Conservation (phyloP, 2,329 filamentous ascomycete species). For the Pestalotiopsis sp. region DNA sequence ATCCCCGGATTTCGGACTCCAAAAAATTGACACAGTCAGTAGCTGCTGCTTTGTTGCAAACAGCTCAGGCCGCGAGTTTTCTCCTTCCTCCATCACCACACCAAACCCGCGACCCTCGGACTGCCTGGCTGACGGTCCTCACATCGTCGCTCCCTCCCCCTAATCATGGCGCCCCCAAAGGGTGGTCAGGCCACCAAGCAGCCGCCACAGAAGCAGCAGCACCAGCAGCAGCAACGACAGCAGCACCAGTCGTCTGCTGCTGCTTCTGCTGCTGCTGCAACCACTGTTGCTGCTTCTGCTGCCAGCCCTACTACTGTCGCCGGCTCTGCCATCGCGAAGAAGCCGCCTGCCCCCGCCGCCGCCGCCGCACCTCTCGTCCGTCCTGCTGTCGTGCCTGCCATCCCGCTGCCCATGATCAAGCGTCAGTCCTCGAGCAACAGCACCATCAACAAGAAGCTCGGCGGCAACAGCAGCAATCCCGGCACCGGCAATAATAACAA, state of each 20-base stretch:
- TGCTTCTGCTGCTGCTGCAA: conserved; percentile 18
- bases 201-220: conserved; percentile 12
- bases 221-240: conserved; percentile 19
- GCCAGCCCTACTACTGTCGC: conserved; percentile 11
- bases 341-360: conserved; percentile 14
- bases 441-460: background rate
- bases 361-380: conserved; percentile 19
- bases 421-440: conserved; percentile 22
- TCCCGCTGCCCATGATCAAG: conserved; percentile 32
- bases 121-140: background rate
- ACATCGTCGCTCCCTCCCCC: background rate
- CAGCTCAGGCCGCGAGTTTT: background rate
- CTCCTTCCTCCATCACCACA: background rate
- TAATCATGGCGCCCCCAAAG: conserved; percentile 31
- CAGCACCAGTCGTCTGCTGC: background rate
- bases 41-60: conserved; percentile 1
- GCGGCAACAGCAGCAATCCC: background rate
- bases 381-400: conserved; percentile 31
- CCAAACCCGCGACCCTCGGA: background rate
- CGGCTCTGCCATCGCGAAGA: conserved; percentile 18
- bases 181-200: conserved; percentile 20
- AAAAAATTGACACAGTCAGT: conserved; percentile 1
- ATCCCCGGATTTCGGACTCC: conserved; percentile 8
- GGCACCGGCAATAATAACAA: background rate
- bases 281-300: background rate